Percentiles rank a stretch among this genome's conserved stretches.
These are phyloP conservation scores for Amesomyces nigricolor DNA, from an alignment of 2,329 filamentous ascomycete species.

Conservation along the genomic window DNA sequence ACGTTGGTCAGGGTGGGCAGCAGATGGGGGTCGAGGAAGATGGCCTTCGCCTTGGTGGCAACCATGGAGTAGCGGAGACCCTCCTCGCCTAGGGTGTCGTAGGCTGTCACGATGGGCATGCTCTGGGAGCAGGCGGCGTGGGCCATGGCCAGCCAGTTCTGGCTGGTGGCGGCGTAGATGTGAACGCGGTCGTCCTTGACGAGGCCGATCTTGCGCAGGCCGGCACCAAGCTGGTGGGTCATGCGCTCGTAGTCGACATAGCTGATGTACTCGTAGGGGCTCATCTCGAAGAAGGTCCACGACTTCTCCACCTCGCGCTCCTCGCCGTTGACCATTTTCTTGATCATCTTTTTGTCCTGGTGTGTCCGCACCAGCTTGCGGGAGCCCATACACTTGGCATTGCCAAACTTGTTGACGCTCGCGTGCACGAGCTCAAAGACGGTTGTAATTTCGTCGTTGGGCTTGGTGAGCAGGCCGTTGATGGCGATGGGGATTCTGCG, in stretches of 20 bases:
- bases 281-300: conserved; percentile 84
- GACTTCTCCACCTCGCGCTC: conserved; percentile 77
- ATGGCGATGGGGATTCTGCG: conserved; percentile 59
- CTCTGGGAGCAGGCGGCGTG: conserved; percentile 63
- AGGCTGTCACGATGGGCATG: conserved; percentile 77
- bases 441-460: conserved; percentile 61
- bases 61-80: conserved; percentile 68
- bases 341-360: conserved; percentile 80
- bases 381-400: conserved; percentile 61
- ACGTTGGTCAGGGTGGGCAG: conserved; percentile 52
- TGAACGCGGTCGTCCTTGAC: conserved; percentile 65
- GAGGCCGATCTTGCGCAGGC: conserved; percentile 67
- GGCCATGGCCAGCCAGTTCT: conserved; percentile 47
- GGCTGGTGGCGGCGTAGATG: conserved; percentile 70
- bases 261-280: conserved; percentile 68
- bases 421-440: conserved; percentile 69
- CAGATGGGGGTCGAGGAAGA: conserved; percentile 70
- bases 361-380: conserved; percentile 71
- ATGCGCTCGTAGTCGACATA: conserved; percentile 74
- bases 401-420: conserved; percentile 60
- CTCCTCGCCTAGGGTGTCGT: conserved; percentile 73
- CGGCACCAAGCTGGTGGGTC: conserved; percentile 61
- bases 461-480: conserved; percentile 55
- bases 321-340: conserved; percentile 77
- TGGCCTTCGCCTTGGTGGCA: conserved; percentile 64